These are phyloP conservation scores for Phaffomyces thermotolerans DNA, from an alignment of 805 yeast genomes.

Conservation along the genomic window DNA sequence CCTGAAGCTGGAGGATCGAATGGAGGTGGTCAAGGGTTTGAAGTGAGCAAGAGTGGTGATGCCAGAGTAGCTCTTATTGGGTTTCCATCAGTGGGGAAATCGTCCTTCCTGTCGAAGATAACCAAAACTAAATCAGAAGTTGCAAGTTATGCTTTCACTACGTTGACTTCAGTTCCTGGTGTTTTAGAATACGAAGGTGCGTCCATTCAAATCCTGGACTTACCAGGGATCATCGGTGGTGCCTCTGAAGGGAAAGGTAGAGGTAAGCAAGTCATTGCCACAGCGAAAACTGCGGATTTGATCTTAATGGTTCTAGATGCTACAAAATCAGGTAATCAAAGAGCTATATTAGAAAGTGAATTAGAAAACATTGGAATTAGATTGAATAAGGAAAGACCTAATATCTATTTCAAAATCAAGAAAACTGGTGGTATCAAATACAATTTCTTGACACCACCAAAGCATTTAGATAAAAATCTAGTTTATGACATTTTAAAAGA, in stretches of 20 bases:
- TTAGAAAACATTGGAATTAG: slow-evolving; percentile 92
- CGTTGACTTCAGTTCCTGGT: slow-evolving; percentile 94
- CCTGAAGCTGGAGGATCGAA: slow-evolving; percentile 69
- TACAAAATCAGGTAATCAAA: slow-evolving; percentile 85
- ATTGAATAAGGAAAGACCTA: slow-evolving; percentile 74
- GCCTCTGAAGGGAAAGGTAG: slow-evolving; percentile 97
- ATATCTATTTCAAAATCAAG: slow-evolving; percentile 66
- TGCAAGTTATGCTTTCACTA: slow-evolving; percentile 92
- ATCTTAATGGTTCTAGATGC: slow-evolving; percentile 93
- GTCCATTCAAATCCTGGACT: slow-evolving; percentile 92
- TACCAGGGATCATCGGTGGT: slow-evolving; percentile 96
- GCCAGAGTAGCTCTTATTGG: slow-evolving; percentile 94
- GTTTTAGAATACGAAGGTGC: slow-evolving; percentile 94
- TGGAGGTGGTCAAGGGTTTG: slow-evolving; percentile 77
- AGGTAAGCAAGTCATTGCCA: slow-evolving; percentile 94
- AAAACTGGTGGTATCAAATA: slow-evolving; percentile 89
- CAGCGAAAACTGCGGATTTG: slow-evolving; percentile 91
- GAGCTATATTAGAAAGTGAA: slow-evolving; percentile 80
- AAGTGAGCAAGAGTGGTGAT: slow-evolving; percentile 92
- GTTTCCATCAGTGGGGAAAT: slow-evolving; percentile 96
- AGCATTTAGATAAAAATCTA: slow-evolving; percentile 71
- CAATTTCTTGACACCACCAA: slow-evolving; percentile 75
- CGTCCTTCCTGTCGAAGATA: slow-evolving; percentile 80
- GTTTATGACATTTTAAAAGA: slow-evolving; percentile 74
- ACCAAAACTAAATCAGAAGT: slow-evolving; percentile 93